These are phyloP conservation scores for Albophoma yamanashiensis DNA, from an alignment of 2,329 filamentous ascomycete genomes.

Conservation along the genomic window DNA sequence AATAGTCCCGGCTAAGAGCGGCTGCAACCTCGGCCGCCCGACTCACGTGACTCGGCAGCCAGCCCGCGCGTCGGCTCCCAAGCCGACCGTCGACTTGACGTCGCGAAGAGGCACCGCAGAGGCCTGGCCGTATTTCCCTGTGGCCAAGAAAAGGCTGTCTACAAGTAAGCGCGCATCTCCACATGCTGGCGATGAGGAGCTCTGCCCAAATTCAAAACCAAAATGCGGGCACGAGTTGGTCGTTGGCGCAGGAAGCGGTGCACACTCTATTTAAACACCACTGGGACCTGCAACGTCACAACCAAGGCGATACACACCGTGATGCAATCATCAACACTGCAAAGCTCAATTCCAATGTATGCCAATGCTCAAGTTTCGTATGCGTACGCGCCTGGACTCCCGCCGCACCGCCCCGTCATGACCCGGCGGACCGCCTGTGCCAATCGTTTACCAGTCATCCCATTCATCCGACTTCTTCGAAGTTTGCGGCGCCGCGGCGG, in stretches of 20 bases:
- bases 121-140: too few relatives aligned
- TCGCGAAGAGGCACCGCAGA: neutral
- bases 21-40: constrained; percentile 27
- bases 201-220: too few relatives aligned
- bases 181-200: neutral
- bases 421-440: neutral
- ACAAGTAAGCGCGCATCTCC: neutral
- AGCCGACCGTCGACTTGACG: neutral
- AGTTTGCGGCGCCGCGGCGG: constrained; percentile 20
- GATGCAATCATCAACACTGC: neutral
- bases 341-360: neutral
- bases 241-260: neutral
- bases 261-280: neutral
- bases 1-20: constrained; percentile 31
- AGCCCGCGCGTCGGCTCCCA: neutral
- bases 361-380: constrained; percentile 5
- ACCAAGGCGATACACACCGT: neutral
- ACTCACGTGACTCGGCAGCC: constrained; percentile 21
- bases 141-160: neutral
- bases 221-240: neutral
- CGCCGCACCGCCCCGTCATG: constrained; percentile 13
- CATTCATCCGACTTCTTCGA: constrained; percentile 46
- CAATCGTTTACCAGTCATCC: constrained; percentile 45
- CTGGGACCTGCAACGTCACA: neutral
- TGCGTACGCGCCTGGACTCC: constrained; percentile 16